Base-by-base conservation (phyloP, 495 filamentous ascomycete genomes). In the Penicillium cinerascens region DNA sequence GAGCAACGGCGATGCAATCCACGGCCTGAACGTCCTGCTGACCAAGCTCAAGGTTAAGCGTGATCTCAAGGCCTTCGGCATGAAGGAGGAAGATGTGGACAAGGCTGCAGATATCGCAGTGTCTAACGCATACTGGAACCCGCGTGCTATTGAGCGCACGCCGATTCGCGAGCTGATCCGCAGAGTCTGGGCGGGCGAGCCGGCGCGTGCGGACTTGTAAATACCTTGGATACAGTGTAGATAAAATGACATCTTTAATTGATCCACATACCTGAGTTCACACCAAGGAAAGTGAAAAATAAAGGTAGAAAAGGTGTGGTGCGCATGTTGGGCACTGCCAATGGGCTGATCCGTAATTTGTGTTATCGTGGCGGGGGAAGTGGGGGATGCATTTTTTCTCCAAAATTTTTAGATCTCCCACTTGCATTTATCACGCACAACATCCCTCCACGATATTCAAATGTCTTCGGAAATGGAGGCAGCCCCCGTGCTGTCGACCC, bases 401-500 rank as follows among this genome's bases (percentile, higher is more conserved):
- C 47, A 47, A 56, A 54, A 44, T 42, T 47, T 56, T 47, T 39
- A 47, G 26, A 25, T 11, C 27, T 20, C 36, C 41, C 47, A 26
- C 25, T n/a, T 36, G 38, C 48, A 54, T 29, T 38, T 54, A 36
- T 42, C 42, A 44, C 27, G 41, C 50, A 51, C 53, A 2, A 36
- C 37, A 22, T 41, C 38, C 43, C 20, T 47, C 49, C 39, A 63
- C 25, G 36, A 48, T 20, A 21, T 49, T 20, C 43, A 53, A 48
- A 73, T 71, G 69, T 59, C 54, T 10, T 45, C 67, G 17, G 66
- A 68, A 59, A 70, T 75, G 66, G 66, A 67, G 56, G 63, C 73
- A 48, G 72, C 92, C 2, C 92, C 92, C 1, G 83, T 88, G 2
- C 83, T 98, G 40, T 97, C 92, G 0, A 97, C 93, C 2, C 88